Evolutionary conservation across 1,284 basidiomycete species (phyloP).

Genomic region (Lignosus rhinocerotis): DNA sequence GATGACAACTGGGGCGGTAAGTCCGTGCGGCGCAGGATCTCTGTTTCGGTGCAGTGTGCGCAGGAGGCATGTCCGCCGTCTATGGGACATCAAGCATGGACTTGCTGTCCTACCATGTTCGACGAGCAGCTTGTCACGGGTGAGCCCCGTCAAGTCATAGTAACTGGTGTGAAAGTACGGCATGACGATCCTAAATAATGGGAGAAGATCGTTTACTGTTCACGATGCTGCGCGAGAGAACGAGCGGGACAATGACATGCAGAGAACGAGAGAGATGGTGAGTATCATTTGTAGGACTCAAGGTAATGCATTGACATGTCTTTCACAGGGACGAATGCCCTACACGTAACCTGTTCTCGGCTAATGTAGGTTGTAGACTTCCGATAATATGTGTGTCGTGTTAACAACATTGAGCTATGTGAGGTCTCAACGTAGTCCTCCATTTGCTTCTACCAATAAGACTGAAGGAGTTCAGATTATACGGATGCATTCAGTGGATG

Average conservation of each 20-base stretch:
- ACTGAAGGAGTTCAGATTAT: too few species aligned
- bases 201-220: conserved; percentile 70
- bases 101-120: conserved; percentile 93
- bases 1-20: conserved; percentile 97
- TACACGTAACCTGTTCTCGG: conserved; percentile 38
- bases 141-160: conserved; percentile 99
- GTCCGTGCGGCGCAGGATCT: conserved; percentile 94
- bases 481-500: too few species aligned
- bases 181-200: conserved; percentile 69
- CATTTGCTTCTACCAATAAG: too few species aligned
- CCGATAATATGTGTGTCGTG: neutral
- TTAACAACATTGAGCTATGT: too few species aligned
- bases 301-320: neutral
- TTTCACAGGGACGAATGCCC: conserved; percentile 51
- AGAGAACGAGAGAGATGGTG: conserved; percentile 61
- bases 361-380: neutral
- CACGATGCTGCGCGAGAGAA: conserved; percentile 87
- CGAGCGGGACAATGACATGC: conserved; percentile 72
- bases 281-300: conserved; percentile 28
- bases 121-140: conserved; percentile 94
- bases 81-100: neutral
- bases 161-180: conserved; percentile 82
- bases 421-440: too few species aligned
- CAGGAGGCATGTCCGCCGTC: conserved; percentile 59
- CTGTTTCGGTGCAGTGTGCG: conserved; percentile 90